Conservation (phyloP, 2,329 filamentous ascomycete genomes). For the Nakataea oryzae region DNA sequence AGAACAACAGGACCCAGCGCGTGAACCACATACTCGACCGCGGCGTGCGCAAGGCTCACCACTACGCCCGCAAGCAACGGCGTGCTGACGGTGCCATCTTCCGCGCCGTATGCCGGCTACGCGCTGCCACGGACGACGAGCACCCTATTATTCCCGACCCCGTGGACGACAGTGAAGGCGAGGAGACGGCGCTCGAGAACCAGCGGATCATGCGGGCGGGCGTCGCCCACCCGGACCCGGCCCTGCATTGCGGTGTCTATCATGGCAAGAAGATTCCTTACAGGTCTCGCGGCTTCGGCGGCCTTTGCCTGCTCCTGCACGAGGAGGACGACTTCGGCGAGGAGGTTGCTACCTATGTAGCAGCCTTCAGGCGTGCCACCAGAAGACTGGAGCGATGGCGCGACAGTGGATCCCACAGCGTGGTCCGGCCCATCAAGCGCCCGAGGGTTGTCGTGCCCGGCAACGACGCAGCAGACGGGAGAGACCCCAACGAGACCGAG, state of each 20-base stretch:
- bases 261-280: slow-evolving; percentile 24
- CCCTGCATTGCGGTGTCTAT: slow-evolving; percentile 4
- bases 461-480: slow-evolving; percentile 12
- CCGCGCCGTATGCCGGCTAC: slow-evolving; percentile 53
- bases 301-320: slow-evolving; percentile 46
- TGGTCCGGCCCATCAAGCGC: slow-evolving; percentile 35
- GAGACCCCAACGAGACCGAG: slow-evolving; percentile 20
- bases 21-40: slow-evolving; percentile 75
- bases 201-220: slow-evolving; percentile 6
- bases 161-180: slow-evolving; percentile 54
- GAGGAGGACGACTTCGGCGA: slow-evolving; percentile 71
- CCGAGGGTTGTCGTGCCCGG: slow-evolving; percentile 10
- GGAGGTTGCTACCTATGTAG: slow-evolving; percentile 55
- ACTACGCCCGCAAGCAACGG: slow-evolving; percentile 49
- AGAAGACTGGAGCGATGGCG: slow-evolving; percentile 65
- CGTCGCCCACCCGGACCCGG: slow-evolving; percentile 8
- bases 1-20: slow-evolving; percentile 65
- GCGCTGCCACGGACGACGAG: background rate
- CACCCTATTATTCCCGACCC: slow-evolving; percentile 38
- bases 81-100: slow-evolving; percentile 56
- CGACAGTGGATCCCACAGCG: slow-evolving; percentile 25
- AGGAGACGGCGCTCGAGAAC: slow-evolving; percentile 28
- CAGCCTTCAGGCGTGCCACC: slow-evolving; percentile 51
- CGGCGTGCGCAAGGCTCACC: slow-evolving; percentile 58
- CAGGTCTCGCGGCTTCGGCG: slow-evolving; percentile 49